Evolutionary conservation across 2,329 filamentous ascomycete genomes (phyloP), one percentile per base, ranked within the genome.

Genomic region (Paecilomyces sp.): DNA sequence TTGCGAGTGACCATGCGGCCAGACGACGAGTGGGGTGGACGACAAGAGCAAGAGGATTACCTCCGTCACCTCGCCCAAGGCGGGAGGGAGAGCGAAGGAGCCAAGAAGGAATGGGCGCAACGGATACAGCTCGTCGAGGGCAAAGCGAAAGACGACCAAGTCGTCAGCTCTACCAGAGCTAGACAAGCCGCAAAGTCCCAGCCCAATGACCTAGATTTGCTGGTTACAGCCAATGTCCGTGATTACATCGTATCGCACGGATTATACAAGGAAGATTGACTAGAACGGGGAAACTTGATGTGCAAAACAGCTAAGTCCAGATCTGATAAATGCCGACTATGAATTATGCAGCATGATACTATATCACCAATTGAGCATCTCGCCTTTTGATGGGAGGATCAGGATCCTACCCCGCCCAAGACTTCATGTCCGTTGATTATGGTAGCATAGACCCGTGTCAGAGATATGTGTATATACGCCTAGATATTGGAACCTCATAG

Each of bases 1-100:
- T 63, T 81, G 41, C 66, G 77, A 33, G 79, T 79, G 52, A 79
- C 77, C 30, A 68, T 77, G 69, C 70, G 78, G 41, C 70, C 74
- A 52, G 72, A 73, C 60, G 72, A 75, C 66, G 71, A 71, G 57
- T 76, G 76, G 77, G 72, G 74, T 28, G 62, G 64, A 15, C 61
- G 62, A n/a, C 68, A 74, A 24, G 75, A 76, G 51, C 77, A 80
- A 61, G 59, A 71, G 59, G 68, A 61, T 3, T 79, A 75, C 57
- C 54, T 79, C 5, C 60, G 60, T n/a, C 63, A 69, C 36, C 67
- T 80, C 52, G 73, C 73, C 13, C 68, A 70, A 24, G 76, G 77
- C 8, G 69, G 67, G 22, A 67, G 68, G 57, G 75, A 77, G 52
- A 58, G 55, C 1, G 68, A 75, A 51, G 77, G 76, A 13, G 74